Conservation (phyloP, 2,329 filamentous ascomycete genomes). For the Aspergillus oerlinghausenensis region DNA sequence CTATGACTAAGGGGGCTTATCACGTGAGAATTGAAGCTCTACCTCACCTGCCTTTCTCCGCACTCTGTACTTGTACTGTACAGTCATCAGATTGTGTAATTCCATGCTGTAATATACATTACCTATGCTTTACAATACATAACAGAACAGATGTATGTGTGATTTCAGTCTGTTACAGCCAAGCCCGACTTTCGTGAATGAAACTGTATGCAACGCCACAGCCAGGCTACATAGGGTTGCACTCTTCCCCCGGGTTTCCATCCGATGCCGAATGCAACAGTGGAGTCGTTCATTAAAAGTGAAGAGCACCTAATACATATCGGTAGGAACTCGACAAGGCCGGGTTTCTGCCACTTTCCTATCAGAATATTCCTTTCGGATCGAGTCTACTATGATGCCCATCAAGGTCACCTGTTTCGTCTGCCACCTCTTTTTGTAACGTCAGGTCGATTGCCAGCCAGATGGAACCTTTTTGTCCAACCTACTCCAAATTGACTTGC, state of each 20-base stretch:
- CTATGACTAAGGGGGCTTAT: background rate
- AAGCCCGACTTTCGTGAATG: background rate
- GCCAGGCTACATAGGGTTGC: conserved; percentile 18
- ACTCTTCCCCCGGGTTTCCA: conserved; percentile 16
- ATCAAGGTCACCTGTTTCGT: background rate
- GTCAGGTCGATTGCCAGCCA: conserved; percentile 7
- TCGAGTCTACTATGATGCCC: background rate
- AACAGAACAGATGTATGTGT: background rate
- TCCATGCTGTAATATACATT: background rate
- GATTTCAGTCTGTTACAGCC: background rate
- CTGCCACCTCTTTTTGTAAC: conserved; percentile 21
- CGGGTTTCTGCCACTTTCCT: no score
- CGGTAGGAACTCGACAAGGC: background rate
- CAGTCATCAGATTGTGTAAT: background rate
- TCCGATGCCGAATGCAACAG: conserved; percentile 27
- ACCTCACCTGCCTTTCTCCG: no score
- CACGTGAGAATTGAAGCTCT: background rate
- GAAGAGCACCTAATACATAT: background rate
- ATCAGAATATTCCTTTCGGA: background rate
- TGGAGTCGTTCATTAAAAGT: conserved; percentile 4
- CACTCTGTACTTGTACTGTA: no score
- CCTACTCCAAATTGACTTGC: background rate
- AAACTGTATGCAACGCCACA: conserved; percentile 9
- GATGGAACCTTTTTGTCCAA: conserved; percentile 2
- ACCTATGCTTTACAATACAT: background rate